phyloP scores from a whole-genome alignment of 176 grass and related monocot genomes.

The Aechmea fasciata region DNA sequence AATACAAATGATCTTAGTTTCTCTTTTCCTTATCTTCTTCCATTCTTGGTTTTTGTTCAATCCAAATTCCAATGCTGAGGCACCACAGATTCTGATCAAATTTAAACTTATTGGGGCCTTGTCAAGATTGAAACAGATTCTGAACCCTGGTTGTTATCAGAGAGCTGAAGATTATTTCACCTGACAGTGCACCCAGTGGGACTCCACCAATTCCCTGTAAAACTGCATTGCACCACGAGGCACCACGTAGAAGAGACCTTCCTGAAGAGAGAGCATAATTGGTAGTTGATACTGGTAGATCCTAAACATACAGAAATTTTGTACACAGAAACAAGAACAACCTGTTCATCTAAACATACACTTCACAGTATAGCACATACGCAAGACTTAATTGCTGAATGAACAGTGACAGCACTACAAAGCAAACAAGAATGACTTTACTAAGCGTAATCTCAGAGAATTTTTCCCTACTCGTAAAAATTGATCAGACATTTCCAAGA shows the following conservation, averaged over 20 bases:
- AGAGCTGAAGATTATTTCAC: slow-evolving; percentile 27
- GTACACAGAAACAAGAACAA: no score
- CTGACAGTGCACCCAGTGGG: slow-evolving; percentile 48
- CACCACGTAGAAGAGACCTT: slow-evolving; percentile 72
- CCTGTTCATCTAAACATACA: no score
- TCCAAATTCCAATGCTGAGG: no score
- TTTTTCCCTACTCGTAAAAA: slow-evolving; percentile 55
- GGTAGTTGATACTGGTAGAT: background rate
- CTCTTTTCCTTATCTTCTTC: no score
- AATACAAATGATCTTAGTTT: no score
- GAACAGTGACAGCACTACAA: background rate
- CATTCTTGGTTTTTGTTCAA: no score
- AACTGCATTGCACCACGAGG: slow-evolving; percentile 58
- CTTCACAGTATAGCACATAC: no score
- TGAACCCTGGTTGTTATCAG: background rate
- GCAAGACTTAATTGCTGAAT: no score
- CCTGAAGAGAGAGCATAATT: slow-evolving; percentile 35
- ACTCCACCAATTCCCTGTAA: slow-evolving; percentile 67
- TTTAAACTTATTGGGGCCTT: no score
- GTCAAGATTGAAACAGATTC: no score
- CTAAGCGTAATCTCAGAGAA: background rate
- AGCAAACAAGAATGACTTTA: no score
- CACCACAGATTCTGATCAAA: no score
- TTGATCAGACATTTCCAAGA: slow-evolving; percentile 63
- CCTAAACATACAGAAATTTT: background rate